Conservation (phyloP, 495 filamentous ascomycete genomes). For the Tuber umbilicatum region DNA sequence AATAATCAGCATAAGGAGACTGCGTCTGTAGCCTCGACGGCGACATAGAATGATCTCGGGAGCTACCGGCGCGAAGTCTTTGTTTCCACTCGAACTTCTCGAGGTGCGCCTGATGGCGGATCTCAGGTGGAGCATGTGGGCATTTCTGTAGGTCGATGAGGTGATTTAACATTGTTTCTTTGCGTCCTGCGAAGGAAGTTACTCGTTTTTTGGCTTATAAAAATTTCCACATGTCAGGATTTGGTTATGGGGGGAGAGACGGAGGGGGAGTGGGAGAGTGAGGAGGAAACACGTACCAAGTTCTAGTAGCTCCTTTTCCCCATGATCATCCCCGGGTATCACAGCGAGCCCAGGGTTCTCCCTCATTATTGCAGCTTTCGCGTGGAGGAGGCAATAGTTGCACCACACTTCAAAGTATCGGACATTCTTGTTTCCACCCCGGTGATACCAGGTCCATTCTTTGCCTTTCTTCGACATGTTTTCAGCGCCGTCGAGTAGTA, state of each 20-base stretch:
- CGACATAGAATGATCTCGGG: neutral
- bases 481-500: neutral
- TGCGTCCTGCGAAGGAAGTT: neutral
- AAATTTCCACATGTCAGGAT: neutral
- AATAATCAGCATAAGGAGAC: neutral
- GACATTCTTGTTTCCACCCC: neutral
- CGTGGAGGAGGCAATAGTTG: conserved; percentile 1
- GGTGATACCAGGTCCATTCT: conserved; percentile 1
- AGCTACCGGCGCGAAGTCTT: neutral
- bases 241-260: neutral
- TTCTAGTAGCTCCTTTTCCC: neutral
- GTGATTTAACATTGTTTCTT: neutral
- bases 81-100: conserved; percentile 3
- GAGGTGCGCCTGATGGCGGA: neutral
- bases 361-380: neutral
- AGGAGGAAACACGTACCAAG: neutral
- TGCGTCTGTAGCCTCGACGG: neutral
- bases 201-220: neutral
- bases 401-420: neutral
- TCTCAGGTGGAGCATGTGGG: neutral
- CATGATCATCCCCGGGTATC: neutral
- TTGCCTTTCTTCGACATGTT: conserved; percentile 1
- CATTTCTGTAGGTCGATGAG: conserved; percentile 3
- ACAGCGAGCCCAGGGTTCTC: neutral
- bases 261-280: neutral